A percentile compares a stretch with the other conserved stretches of the same genome.
Evolutionary conservation across 2,329 filamentous ascomycete species (phyloP).

Genomic region (Fusarium sp.): DNA sequence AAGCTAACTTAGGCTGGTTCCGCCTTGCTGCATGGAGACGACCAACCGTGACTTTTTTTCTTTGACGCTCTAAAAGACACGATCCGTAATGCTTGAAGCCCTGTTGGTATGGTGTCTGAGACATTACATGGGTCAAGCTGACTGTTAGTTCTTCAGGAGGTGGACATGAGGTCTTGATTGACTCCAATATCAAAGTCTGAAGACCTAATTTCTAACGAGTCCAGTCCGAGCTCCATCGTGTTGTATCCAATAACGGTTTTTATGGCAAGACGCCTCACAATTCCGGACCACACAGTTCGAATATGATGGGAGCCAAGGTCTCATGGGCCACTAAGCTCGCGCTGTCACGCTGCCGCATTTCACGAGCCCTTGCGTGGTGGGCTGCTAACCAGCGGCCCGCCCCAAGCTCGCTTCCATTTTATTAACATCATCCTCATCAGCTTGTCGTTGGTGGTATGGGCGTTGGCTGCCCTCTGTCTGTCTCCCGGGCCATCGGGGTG

Average conservation of each 20-base stretch:
- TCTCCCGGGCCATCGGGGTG: constrained; percentile 43
- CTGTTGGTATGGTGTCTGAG: constrained; percentile 42
- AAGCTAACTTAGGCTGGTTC: constrained; percentile 6
- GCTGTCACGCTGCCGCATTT: constrained; percentile 36
- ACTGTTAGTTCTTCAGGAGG: constrained; percentile 17
- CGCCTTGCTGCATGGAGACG: constrained; percentile 27
- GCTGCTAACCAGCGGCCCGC: constrained; percentile 45
- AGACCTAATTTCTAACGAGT: constrained; percentile 7
- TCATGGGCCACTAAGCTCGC: constrained; percentile 41
- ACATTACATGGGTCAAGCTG: constrained; percentile 28
- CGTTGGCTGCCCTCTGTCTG: constrained; percentile 29
- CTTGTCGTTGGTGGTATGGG: constrained; percentile 41
- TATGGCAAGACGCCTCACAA: constrained; percentile 20
- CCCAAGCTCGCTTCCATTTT: constrained; percentile 24
- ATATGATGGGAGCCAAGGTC: constrained; percentile 27
- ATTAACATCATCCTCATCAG: constrained; percentile 26
- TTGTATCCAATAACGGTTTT: constrained; percentile 23
- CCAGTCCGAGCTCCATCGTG: constrained; percentile 29
- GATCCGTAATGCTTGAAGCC: constrained; percentile 43
- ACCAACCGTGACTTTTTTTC: constrained; percentile 22
- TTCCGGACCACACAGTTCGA: constrained; percentile 35
- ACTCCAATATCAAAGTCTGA: constrained; percentile 10
- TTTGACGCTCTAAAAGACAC: constrained; percentile 13
- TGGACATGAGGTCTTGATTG: constrained; percentile 21
- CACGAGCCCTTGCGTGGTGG: constrained; percentile 42